phyloP scores from a whole-genome alignment of 1,139 yeast species.

The Yamadazyma atlantica region DNA sequence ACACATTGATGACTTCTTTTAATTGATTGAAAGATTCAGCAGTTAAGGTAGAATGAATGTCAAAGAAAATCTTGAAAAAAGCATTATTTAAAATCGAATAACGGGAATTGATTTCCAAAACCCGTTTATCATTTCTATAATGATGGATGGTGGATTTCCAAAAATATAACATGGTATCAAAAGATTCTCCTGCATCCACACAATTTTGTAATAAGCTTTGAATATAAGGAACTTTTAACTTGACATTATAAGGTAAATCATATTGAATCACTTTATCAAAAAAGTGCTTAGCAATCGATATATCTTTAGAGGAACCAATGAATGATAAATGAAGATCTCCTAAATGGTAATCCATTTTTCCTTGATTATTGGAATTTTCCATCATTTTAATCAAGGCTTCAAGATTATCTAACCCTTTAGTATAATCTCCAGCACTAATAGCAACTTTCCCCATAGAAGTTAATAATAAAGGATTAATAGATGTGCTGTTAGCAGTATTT shows the following conservation, averaged over 20 bases:
- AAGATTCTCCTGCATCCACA: conserved; percentile 56
- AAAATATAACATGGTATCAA: conserved; percentile 56
- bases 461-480: conserved; percentile 27
- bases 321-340: conserved; percentile 73
- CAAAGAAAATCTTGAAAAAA: conserved; percentile 68
- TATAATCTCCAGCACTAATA: conserved; percentile 39
- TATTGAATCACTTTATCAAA: conserved; percentile 67
- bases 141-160: conserved; percentile 65
- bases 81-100: conserved; percentile 69
- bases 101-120: conserved; percentile 46
- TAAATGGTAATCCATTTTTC: conserved; percentile 16
- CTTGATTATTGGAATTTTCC: conserved; percentile 21
- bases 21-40: conserved; percentile 59
- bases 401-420: conserved; percentile 40
- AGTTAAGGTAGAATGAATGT: conserved; percentile 52
- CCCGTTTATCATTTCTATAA: conserved; percentile 44
- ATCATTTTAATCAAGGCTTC: conserved; percentile 34
- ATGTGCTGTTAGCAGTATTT: conserved; percentile 24
- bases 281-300: conserved; percentile 68
- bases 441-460: conserved; percentile 44
- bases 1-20: conserved; percentile 55
- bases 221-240: conserved; percentile 74
- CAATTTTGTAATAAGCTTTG: conserved; percentile 65
- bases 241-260: conserved; percentile 70
- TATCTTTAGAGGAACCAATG: conserved; percentile 78